Percentiles rank a stretch among this genome's conserved stretches.
phyloP scores from a whole-genome alignment of 208 protist genomes.

The Wallacemonas sp. region DNA sequence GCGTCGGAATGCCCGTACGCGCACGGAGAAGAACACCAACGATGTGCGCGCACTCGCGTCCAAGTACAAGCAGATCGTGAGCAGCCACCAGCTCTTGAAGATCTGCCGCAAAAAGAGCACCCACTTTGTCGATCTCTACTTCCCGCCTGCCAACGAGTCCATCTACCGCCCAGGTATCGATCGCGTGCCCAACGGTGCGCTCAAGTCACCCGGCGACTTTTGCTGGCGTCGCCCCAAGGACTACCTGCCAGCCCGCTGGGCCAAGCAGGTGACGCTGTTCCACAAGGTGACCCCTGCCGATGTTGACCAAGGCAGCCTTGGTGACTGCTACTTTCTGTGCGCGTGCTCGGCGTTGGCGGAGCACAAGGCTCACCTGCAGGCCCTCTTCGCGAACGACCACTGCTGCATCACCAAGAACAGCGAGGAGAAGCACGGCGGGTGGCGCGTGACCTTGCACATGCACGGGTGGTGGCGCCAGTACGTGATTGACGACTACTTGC shows the following conservation, averaged over 20 bases:
- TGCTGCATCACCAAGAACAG: conserved; percentile 34
- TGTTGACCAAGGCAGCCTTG: conserved; percentile 69
- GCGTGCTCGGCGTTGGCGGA: conserved; percentile 48
- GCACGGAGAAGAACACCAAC: conserved; percentile 16
- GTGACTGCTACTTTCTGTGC: conserved; percentile 75
- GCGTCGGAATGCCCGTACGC: conserved; percentile 13
- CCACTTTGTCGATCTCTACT: conserved; percentile 52
- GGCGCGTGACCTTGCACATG: conserved; percentile 57
- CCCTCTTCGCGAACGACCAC: conserved; percentile 49
- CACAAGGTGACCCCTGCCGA: conserved; percentile 46
- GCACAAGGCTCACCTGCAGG: conserved; percentile 33
- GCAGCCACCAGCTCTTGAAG: conserved; percentile 38
- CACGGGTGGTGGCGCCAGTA: conserved; percentile 68
- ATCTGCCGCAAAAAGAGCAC: conserved; percentile 29
- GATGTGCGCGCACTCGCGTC: conserved; percentile 23
- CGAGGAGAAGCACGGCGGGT: conserved; percentile 52
- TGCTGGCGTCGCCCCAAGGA: conserved; percentile 55
- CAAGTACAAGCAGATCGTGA: conserved; percentile 28
- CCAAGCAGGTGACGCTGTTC: conserved; percentile 44
- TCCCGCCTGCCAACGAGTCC: conserved; percentile 44
- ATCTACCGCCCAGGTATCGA: conserved; percentile 50
- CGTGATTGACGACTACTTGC: conserved; percentile 74
- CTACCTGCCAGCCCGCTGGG: conserved; percentile 47
- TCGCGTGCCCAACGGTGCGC: conserved; percentile 21
- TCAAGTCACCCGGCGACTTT: conserved; percentile 28